A percentile compares a stretch with the other conserved stretches of the same genome.
Evolutionary conservation across 2,329 filamentous ascomycete genomes (phyloP).

Genomic region (Pleomassaria siparia): DNA sequence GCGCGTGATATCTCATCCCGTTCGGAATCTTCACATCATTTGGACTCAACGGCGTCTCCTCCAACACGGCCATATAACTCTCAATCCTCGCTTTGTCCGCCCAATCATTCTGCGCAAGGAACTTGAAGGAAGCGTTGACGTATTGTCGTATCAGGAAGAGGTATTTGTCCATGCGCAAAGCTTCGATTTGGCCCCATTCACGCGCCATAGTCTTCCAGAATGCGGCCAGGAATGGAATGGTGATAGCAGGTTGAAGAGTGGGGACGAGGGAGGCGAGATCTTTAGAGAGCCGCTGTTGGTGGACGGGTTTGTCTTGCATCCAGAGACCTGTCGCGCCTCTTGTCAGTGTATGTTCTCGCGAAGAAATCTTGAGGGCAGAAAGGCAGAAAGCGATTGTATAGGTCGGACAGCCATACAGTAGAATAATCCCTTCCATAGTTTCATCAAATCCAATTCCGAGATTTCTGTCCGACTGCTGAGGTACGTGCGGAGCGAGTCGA

Average conservation of each 20-base stretch:
- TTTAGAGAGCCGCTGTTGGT: constrained; percentile 79
- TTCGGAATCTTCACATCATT: constrained; percentile 67
- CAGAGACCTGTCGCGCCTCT: constrained; percentile 63
- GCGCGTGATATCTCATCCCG: constrained; percentile 79
- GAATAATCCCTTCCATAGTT: constrained; percentile 94
- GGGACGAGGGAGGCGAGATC: constrained; percentile 73
- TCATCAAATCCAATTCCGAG: constrained; percentile 70
- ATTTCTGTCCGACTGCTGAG: constrained; percentile 67
- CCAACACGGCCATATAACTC: constrained; percentile 52
- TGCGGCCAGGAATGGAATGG: constrained; percentile 48
- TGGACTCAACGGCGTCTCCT: constrained; percentile 48
- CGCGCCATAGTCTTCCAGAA: constrained; percentile 57
- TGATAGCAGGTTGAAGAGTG: constrained; percentile 53
- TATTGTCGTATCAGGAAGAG: constrained; percentile 79
- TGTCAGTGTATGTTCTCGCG: neutral
- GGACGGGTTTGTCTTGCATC: constrained; percentile 88
- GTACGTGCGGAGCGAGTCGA: constrained; percentile 76
- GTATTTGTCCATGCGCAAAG: constrained; percentile 78
- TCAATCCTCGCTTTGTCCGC: constrained; percentile 40
- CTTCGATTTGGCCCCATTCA: constrained; percentile 56
- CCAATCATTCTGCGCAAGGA: constrained; percentile 48
- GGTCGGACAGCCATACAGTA: constrained; percentile 60
- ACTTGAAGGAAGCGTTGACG: constrained; percentile 67
- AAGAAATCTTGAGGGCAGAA: neutral
- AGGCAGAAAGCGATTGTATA: neutral